These are phyloP conservation scores for Chaetomium sp. DNA, from an alignment of 2,329 filamentous ascomycete species.

Conservation along the genomic window DNA sequence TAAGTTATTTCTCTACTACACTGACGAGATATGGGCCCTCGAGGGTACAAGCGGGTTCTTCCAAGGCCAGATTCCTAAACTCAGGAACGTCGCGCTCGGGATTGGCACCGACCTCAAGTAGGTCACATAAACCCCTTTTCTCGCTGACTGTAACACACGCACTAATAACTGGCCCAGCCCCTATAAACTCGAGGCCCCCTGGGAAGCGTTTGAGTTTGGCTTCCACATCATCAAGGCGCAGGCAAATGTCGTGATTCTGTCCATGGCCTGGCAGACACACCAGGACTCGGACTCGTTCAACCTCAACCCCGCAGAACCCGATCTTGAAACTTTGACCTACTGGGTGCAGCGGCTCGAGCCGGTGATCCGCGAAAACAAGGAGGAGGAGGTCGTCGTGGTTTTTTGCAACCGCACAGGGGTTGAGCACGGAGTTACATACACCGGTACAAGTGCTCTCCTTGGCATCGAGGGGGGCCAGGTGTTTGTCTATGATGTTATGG, in stretches of 20 bases:
- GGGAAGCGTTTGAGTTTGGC: constrained; percentile 45
- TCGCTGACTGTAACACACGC: too few relatives aligned
- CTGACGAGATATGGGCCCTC: constrained; percentile 56
- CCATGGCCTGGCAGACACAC: constrained; percentile 71
- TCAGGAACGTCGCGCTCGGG: constrained; percentile 50
- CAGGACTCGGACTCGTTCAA: constrained; percentile 43
- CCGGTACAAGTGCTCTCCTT: constrained; percentile 67
- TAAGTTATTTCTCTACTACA: constrained; percentile 53
- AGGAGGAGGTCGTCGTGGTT: constrained; percentile 59
- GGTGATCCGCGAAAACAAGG: constrained; percentile 43
- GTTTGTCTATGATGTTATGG: constrained; percentile 61
- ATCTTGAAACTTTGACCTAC: constrained; percentile 67
- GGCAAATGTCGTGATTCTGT: constrained; percentile 60
- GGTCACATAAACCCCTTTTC: too few relatives aligned
- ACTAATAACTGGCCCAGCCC: too few relatives aligned
- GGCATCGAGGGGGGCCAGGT: constrained; percentile 60
- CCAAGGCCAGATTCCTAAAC: constrained; percentile 35
- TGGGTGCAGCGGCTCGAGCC: constrained; percentile 69
- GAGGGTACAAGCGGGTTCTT: constrained; percentile 49
- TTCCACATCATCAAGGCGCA: constrained; percentile 50
- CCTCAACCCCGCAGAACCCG: constrained; percentile 50
- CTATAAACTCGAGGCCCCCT: constrained; percentile 45
- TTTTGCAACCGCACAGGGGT: constrained; percentile 64
- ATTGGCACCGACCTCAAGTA: constrained; percentile 64
- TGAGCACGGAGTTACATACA: constrained; percentile 61